phyloP scores from a whole-genome alignment of 768 basidiomycete genomes.

The Pleurotus tuoliensis region DNA sequence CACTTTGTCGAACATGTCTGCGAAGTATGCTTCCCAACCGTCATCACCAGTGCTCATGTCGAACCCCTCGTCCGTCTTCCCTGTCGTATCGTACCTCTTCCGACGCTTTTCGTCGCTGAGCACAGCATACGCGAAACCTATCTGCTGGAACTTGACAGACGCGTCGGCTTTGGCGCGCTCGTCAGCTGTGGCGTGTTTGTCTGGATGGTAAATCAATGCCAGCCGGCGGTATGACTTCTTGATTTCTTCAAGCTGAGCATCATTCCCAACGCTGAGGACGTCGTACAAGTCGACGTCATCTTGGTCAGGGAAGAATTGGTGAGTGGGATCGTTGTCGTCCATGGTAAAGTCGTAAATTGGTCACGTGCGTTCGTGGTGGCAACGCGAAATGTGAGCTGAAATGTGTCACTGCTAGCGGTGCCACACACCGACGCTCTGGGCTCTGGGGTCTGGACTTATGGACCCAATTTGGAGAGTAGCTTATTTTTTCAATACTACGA shows the following conservation, averaged over 20 bases:
- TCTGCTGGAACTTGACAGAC: conserved; percentile 81
- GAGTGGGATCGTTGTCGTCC: conserved; percentile 70
- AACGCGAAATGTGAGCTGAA: no score
- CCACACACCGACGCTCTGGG: no score
- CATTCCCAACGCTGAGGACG: conserved; percentile 54
- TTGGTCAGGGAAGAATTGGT: conserved; percentile 73
- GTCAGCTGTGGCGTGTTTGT: conserved; percentile 70
- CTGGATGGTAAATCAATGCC: conserved; percentile 84
- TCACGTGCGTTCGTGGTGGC: conserved; percentile 6
- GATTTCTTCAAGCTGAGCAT: conserved; percentile 63
- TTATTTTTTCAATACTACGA: no score
- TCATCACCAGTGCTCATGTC: conserved; percentile 70
- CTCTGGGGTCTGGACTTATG: no score
- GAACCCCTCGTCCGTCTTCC: conserved; percentile 78
- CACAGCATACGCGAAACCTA: conserved; percentile 92
- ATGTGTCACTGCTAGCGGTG: no score
- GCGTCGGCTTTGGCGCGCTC: conserved; percentile 63
- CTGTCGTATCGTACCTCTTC: conserved; percentile 79
- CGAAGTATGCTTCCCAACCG: conserved; percentile 96
- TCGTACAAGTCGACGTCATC: conserved; percentile 75
- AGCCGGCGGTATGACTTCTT: conserved; percentile 81
- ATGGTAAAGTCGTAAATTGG: conserved; percentile 32
- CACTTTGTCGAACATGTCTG: conserved; percentile 82
- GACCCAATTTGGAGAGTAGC: no score
- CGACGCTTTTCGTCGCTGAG: conserved; percentile 75